Conservation (phyloP, 495 filamentous ascomycete species). For the Immersiella caudata region DNA sequence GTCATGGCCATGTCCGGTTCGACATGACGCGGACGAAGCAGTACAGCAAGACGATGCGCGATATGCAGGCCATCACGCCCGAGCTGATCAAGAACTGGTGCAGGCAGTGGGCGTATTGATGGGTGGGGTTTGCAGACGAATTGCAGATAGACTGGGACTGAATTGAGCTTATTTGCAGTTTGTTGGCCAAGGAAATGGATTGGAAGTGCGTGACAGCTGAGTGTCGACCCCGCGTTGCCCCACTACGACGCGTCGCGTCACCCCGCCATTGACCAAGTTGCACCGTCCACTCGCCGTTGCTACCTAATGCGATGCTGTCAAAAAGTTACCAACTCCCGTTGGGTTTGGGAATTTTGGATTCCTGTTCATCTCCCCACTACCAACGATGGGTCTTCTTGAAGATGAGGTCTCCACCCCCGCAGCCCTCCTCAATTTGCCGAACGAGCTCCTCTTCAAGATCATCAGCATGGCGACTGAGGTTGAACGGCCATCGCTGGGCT, state of each 20-base stretch:
- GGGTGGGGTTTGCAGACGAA: not conserved
- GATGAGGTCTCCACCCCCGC: no score
- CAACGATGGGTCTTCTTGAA: no score
- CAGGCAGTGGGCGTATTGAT: constrained; percentile 49
- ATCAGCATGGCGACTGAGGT: not conserved
- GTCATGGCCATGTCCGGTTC: constrained; percentile 34
- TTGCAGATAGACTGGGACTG: not conserved
- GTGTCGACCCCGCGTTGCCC: no score
- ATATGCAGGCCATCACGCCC: constrained; percentile 40
- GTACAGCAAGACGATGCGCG: constrained; percentile 42
- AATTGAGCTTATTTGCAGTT: not conserved
- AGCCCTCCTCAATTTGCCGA: not conserved
- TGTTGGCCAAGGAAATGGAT: no score
- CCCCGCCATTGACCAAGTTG: no score
- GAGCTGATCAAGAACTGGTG: constrained; percentile 56
- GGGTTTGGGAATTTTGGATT: no score
- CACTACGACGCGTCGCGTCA: no score
- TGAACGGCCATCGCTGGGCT: not conserved
- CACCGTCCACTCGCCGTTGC: no score
- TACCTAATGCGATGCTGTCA: no score
- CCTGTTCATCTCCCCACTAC: no score
- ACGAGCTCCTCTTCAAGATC: not conserved
- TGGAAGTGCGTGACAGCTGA: no score
- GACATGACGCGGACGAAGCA: constrained; percentile 34
- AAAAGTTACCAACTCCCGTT: no score